Percentiles rank a stretch among this genome's conserved stretches.
Conservation (phyloP, 2,329 filamentous ascomycete genomes). For the Tolypocladium nubicola region DNA sequence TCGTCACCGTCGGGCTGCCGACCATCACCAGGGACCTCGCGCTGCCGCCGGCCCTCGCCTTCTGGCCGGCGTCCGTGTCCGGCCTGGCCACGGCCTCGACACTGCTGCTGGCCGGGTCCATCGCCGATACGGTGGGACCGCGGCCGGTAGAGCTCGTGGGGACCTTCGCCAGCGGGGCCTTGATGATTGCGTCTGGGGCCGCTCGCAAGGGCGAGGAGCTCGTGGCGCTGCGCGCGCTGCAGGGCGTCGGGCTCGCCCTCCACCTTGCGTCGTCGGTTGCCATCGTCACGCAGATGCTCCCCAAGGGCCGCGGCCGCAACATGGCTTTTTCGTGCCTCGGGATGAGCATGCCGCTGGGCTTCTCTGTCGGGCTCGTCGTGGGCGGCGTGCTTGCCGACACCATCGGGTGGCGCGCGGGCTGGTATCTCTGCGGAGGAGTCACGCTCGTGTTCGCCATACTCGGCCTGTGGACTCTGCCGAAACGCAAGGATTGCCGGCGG, state of each 20-base stretch:
- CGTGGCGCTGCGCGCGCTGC: constrained; percentile 26
- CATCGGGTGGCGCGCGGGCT: constrained; percentile 36
- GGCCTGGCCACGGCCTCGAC: constrained; percentile 23
- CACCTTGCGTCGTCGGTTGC: constrained; percentile 23
- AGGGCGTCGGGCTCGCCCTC: constrained; percentile 26
- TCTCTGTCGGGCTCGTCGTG: constrained; percentile 37
- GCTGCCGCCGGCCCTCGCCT: constrained; percentile 20
- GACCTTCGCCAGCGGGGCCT: constrained; percentile 15
- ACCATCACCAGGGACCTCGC: constrained; percentile 25
- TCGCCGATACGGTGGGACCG: constrained; percentile 26
- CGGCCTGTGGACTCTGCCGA: constrained; percentile 25
- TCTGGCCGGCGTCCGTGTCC: constrained; percentile 28
- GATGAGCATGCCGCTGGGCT: constrained; percentile 35
- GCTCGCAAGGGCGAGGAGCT: constrained; percentile 18
- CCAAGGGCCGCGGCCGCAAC: constrained; percentile 23
- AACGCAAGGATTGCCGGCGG: background rate
- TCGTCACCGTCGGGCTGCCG: constrained; percentile 18
- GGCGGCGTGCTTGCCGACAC: constrained; percentile 36
- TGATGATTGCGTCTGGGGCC: constrained; percentile 21
- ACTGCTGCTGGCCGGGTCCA: constrained; percentile 25
- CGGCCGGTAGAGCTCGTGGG: constrained; percentile 22
- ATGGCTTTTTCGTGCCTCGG: constrained; percentile 32
- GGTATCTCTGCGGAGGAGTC: constrained; percentile 27
- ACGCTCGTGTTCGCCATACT: constrained; percentile 22
- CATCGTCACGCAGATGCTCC: constrained; percentile 20